These are phyloP conservation scores for Basidiobolus heterosporus DNA, from an alignment of 371 early-diverging fungal species.

Conservation along the genomic window DNA sequence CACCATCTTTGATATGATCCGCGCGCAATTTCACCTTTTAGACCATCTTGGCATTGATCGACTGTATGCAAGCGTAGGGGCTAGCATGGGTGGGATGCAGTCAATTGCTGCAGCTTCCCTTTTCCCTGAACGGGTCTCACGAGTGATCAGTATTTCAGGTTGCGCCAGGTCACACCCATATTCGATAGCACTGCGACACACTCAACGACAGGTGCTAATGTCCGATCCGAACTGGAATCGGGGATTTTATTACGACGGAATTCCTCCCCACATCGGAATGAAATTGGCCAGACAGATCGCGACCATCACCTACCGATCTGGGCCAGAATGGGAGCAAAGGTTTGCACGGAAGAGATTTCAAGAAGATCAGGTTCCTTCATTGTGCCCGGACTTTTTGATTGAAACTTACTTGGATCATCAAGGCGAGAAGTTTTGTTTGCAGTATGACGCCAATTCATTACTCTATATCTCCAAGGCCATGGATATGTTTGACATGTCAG, in stretches of 20 bases:
- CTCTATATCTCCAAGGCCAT: slow-evolving; percentile 90
- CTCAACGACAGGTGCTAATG: slow-evolving; percentile 84
- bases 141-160: slow-evolving; percentile 70
- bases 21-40: slow-evolving; percentile 76
- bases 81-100: slow-evolving; percentile 94
- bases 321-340: slow-evolving; percentile 91
- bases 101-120: slow-evolving; percentile 71
- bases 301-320: slow-evolving; percentile 78
- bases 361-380: slow-evolving; percentile 49
- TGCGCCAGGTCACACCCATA: slow-evolving; percentile 91
- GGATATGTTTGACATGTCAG: slow-evolving; percentile 90
- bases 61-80: slow-evolving; percentile 79
- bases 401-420: slow-evolving; percentile 93
- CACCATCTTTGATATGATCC: slow-evolving; percentile 86
- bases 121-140: slow-evolving; percentile 66
- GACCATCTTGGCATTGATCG: slow-evolving; percentile 62
- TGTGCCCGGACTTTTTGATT: slow-evolving; percentile 86
- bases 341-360: slow-evolving; percentile 74
- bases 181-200: slow-evolving; percentile 80
- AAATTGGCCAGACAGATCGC: slow-evolving; percentile 83
- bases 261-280: slow-evolving; percentile 88
- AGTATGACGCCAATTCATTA: slow-evolving; percentile 87
- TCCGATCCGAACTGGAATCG: slow-evolving; percentile 88
- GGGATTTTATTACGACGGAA: slow-evolving; percentile 79
- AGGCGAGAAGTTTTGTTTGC: slow-evolving; percentile 76